A percentile compares a stretch with the other conserved stretches of the same genome.
These are phyloP conservation scores for Leishmania guyanensis DNA, from an alignment of 208 protist species.

Conservation along the genomic window DNA sequence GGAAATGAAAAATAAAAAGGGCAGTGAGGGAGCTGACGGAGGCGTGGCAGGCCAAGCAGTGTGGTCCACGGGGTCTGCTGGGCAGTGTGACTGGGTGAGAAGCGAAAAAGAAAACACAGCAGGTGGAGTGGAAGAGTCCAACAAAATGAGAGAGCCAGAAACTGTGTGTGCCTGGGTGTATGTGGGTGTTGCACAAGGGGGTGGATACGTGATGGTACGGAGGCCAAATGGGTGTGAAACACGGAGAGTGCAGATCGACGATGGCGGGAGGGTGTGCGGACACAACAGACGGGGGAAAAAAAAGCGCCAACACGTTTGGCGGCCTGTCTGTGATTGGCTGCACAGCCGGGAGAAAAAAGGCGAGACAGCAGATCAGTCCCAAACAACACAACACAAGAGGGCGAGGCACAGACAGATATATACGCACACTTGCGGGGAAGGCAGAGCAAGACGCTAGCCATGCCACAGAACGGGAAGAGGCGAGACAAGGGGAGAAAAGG, in stretches of 20 bases:
- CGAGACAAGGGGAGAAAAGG: neutral
- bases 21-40: neutral
- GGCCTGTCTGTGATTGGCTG: neutral
- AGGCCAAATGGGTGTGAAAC: neutral
- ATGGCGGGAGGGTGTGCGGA: neutral
- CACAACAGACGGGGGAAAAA: neutral
- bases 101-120: neutral
- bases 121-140: neutral
- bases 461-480: neutral
- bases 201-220: neutral
- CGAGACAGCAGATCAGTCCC: too few species aligned
- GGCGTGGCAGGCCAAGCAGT: neutral
- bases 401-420: neutral
- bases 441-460: neutral
- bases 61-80: neutral
- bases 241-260: neutral
- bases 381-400: neutral
- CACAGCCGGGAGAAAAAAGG: neutral
- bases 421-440: neutral
- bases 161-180: neutral
- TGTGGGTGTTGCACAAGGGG: neutral
- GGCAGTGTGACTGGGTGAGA: neutral
- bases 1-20: neutral
- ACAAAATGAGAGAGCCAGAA: neutral
- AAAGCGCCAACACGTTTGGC: neutral